Evolutionary conservation across 192 early-diverging fungal genomes (phyloP), one percentile per base, ranked within the genome.

Genomic region (Mortierella hygrophila): DNA sequence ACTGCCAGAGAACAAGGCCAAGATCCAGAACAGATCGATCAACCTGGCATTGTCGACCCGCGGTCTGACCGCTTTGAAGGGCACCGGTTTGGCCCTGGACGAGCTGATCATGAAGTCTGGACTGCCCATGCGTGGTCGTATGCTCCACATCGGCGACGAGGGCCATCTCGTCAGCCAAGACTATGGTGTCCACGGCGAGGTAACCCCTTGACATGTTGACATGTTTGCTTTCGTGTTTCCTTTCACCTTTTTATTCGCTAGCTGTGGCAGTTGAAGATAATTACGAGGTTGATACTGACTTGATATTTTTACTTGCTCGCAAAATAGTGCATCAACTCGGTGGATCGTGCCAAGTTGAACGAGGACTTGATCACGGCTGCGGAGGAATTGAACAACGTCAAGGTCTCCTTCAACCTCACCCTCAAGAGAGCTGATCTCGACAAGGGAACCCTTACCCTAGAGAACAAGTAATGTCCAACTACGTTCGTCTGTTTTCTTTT

Each of bases 41-140:
- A 99, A 99, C 78, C 85, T 99, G 85, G 98, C 98, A 9, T 91
- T 99, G 13, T 98, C 97, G 0, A 90, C 91, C 72, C 93, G 98
- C 46, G 98, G 97, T 20, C 85, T 99, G 40, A 93, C 94, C 29
- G 97, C 96, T 26, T 90, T 99, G 77, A 89, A 92, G 60, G 91
- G 87, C 16, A 93, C 94, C 71, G 95, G 95, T 10, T 88, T 94
- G 15, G 90, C 80, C n/a, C 80, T 95, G 20, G 95, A 96, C 40
- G 81, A 91, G 18, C 84, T 89, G 10, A 93, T 98, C 55, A 81
- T 97, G 79, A 86, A 90, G 52, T 88, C 89, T 10, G 93, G 94
- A 29, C 93, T 98, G 29, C 98, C 97, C 4, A 98, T 99, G 97
- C 93, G 93, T 60, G 97, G 96, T 16, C 91, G 98, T 57, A 96